Base-by-base conservation (phyloP, 2,329 filamentous ascomycete genomes). In the Apiospora kogelbergensis region DNA sequence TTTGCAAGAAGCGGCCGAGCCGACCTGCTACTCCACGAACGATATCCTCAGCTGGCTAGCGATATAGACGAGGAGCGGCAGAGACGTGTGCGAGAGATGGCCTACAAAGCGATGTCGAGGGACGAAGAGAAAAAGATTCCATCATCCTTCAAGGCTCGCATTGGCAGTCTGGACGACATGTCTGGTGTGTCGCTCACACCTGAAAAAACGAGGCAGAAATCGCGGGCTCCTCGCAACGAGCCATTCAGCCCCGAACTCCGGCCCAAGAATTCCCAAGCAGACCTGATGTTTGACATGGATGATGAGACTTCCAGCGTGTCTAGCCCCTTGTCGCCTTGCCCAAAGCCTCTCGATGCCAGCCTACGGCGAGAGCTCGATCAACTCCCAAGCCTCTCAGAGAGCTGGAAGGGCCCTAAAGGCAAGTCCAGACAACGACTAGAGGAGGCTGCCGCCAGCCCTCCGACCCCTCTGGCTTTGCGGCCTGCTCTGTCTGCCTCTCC, bases 211-310 rank as follows among this genome's bases (percentile, higher is more conserved):
- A 83, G 85, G 67, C 81, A 81, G 66, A 87, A 83, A 69, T 82
- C 82, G 1, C 88, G 84, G 68, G 74, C 74, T 6, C 75, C 75
- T 24, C 82, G 79, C 17, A 90, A 89, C 71, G 88, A 89, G 70
- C 84, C 85, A 0, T 85, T 87, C 66, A 93, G 89, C 68, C 93
- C 94, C 0, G 84, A 82, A 22, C 83, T 96, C 60, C 90, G 88
- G 68, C 85, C 91, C 1, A 94, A 89, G 74, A 86, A 85, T 24
- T 95, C 92, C 0, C 83, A 86, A 1, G 86, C 85, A 45, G 95
- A 98, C 73, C 85, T 98, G 68, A 97, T 97, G 79, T 98, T 98
- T 76, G 90, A 93, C 72, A 98, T 98, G 94, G 95, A 97, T 69
- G 93, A 94, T 57, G 86, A 85, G 11, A 72, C 75, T 0, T 74